phyloP scores from a whole-genome alignment of 2,329 filamentous ascomycete species.

The Colletotrichum incanum region DNA sequence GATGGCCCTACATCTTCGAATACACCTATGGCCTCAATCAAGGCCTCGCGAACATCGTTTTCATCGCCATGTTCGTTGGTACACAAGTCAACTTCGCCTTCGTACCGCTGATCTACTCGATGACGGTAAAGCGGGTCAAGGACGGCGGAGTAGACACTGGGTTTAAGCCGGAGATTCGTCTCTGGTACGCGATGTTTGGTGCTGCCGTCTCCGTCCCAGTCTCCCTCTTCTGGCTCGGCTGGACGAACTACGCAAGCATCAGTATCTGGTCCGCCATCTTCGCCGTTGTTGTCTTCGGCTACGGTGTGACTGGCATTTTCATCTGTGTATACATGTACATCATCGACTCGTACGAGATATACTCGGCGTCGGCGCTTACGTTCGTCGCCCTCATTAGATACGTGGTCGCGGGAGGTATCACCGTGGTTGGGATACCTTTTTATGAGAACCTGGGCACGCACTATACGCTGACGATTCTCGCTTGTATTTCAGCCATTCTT shows the following conservation, averaged over 20 bases:
- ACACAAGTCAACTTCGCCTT: slow-evolving; percentile 53
- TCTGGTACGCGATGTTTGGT: slow-evolving; percentile 61
- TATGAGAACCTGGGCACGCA: slow-evolving; percentile 53
- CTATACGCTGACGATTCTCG: slow-evolving; percentile 53
- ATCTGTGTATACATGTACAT: slow-evolving; percentile 55
- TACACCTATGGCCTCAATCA: slow-evolving; percentile 58
- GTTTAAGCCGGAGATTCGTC: slow-evolving; percentile 55
- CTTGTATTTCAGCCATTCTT: slow-evolving; percentile 48
- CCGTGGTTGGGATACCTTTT: slow-evolving; percentile 53
- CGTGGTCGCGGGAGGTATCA: slow-evolving; percentile 52
- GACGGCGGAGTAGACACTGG: slow-evolving; percentile 48
- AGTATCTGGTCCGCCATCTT: slow-evolving; percentile 63
- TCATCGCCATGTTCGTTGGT: slow-evolving; percentile 61
- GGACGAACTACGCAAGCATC: slow-evolving; percentile 59
- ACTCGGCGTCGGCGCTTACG: slow-evolving; percentile 52
- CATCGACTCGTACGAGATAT: slow-evolving; percentile 54
- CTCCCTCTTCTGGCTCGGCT: slow-evolving; percentile 67
- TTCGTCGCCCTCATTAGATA: slow-evolving; percentile 53
- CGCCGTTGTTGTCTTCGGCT: slow-evolving; percentile 60
- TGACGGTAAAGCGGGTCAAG: slow-evolving; percentile 42
- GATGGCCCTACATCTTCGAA: slow-evolving; percentile 66
- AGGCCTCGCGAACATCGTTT: slow-evolving; percentile 61
- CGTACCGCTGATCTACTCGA: slow-evolving; percentile 53
- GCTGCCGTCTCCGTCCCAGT: slow-evolving; percentile 58
- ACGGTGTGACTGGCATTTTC: slow-evolving; percentile 60